phyloP scores from a whole-genome alignment of 1,284 basidiomycete genomes.

The Microbotryum saponariae region DNA sequence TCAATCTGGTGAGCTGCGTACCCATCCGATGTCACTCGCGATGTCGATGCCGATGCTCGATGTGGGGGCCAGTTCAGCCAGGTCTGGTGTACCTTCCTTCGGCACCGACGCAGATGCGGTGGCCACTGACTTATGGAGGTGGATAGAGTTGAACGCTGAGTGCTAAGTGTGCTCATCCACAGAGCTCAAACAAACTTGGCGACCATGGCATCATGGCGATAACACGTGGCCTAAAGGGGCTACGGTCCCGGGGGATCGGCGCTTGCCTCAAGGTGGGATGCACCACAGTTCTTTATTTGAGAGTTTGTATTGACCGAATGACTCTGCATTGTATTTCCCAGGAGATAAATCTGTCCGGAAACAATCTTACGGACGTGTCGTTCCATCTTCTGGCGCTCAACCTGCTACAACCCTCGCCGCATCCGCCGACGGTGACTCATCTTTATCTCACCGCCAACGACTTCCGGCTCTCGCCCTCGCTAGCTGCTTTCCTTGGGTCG shows the following conservation, averaged over 20 bases:
- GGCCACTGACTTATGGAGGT: too few relatives aligned
- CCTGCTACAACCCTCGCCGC: constrained; percentile 21
- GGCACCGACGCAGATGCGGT: too few relatives aligned
- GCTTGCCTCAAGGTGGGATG: constrained; percentile 16
- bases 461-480: constrained; percentile 14
- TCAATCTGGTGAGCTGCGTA: constrained; percentile 7
- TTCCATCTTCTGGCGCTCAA: constrained; percentile 28
- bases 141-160: too few relatives aligned
- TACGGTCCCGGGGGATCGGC: constrained; percentile 19
- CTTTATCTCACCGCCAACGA: constrained; percentile 25
- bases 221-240: constrained; percentile 21
- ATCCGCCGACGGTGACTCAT: constrained; percentile 19
- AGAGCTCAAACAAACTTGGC: constrained; percentile 17
- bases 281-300: too few relatives aligned
- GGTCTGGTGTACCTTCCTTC: too few relatives aligned
- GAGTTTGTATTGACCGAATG: too few relatives aligned
- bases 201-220: constrained; percentile 25
- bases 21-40: not conserved
- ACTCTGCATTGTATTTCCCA: not conserved
- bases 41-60: too few relatives aligned
- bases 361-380: constrained; percentile 19
- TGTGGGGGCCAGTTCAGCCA: too few relatives aligned
- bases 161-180: not conserved
- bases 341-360: constrained; percentile 24
- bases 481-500: constrained; percentile 22